Evolutionary conservation across 2,329 filamentous ascomycete species (phyloP).

Genomic region (Geosmithia putterillii): DNA sequence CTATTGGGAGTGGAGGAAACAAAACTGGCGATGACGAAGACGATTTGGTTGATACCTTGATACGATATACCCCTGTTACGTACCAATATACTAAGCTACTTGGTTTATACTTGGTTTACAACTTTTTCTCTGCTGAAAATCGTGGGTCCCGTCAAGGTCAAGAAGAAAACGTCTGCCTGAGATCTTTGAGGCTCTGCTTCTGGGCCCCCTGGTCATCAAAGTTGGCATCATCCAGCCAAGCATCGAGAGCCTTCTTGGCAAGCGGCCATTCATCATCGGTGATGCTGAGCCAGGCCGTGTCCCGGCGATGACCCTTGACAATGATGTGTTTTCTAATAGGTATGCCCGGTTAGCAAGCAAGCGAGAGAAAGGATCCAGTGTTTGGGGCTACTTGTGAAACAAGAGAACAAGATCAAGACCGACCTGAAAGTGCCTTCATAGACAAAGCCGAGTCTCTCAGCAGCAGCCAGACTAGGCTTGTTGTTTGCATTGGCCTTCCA

Average conservation of each 20-base stretch:
- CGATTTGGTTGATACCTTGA: too few relatives aligned
- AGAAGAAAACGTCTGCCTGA: conserved; percentile 7
- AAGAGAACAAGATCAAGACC: background rate
- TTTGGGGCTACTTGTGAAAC: too few relatives aligned
- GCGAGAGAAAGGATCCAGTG: background rate
- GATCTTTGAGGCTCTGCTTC: conserved; percentile 27
- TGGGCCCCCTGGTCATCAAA: conserved; percentile 43
- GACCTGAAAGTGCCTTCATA: conserved; percentile 47
- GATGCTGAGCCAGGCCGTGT: conserved; percentile 50
- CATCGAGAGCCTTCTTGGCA: conserved; percentile 31
- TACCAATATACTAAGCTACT: too few relatives aligned
- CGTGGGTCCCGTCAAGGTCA: background rate
- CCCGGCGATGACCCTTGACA: conserved; percentile 39
- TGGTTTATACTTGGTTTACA: too few relatives aligned
- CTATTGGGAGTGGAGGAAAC: too few relatives aligned
- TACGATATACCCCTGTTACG: too few relatives aligned
- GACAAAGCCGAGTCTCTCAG: conserved; percentile 42
- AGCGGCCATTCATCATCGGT: conserved; percentile 44
- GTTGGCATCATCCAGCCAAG: conserved; percentile 41
- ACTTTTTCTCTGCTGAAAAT: background rate
- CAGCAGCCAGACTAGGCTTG: conserved; percentile 37
- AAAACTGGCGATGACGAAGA: too few relatives aligned
- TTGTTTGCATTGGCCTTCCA: conserved; percentile 54
- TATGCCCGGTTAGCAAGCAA: background rate
- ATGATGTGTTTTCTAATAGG: conserved; percentile 40